phyloP scores from a whole-genome alignment of 495 filamentous ascomycete genomes.

The Penicillium waksmanii region DNA sequence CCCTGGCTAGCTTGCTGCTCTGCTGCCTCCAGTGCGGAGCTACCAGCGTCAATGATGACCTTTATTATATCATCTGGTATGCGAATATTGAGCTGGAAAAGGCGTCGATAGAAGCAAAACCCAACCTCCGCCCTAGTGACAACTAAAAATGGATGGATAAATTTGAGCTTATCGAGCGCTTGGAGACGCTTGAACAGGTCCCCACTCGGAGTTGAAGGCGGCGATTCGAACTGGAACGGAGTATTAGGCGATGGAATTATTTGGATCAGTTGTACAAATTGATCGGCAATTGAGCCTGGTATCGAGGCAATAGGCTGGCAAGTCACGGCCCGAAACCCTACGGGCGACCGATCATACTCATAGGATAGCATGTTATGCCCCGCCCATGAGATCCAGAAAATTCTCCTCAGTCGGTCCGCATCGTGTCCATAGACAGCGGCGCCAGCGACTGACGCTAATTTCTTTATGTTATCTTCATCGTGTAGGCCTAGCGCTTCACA shows the following conservation, averaged over 20 bases:
- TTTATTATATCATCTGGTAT: slow-evolving; percentile 28
- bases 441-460: slow-evolving; percentile 26
- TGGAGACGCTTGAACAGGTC: slow-evolving; percentile 31
- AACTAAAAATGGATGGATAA: slow-evolving; percentile 34
- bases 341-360: slow-evolving; percentile 36
- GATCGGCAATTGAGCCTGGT: slow-evolving; percentile 31
- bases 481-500: slow-evolving; percentile 35
- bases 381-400: slow-evolving; percentile 40
- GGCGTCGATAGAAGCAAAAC: slow-evolving; percentile 39
- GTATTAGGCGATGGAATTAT: slow-evolving; percentile 36
- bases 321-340: slow-evolving; percentile 30
- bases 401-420: slow-evolving; percentile 34
- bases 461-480: slow-evolving; percentile 34
- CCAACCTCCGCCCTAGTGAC: slow-evolving; percentile 37
- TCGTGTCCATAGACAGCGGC: slow-evolving; percentile 31
- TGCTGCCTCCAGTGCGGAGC: slow-evolving; percentile 28
- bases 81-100: slow-evolving; percentile 32
- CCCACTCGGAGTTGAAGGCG: slow-evolving; percentile 21
- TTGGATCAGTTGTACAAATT: slow-evolving; percentile 35
- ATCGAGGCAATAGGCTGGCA: slow-evolving; percentile 25
- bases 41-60: slow-evolving; percentile 32
- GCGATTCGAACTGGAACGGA: slow-evolving; percentile 27
- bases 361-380: slow-evolving; percentile 39
- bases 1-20: slow-evolving; percentile 31
- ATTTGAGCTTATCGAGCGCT: slow-evolving; percentile 17